Evolutionary conservation across 345 rosid genomes (phyloP).

Genomic region (Gossypium sturtianum): DNA sequence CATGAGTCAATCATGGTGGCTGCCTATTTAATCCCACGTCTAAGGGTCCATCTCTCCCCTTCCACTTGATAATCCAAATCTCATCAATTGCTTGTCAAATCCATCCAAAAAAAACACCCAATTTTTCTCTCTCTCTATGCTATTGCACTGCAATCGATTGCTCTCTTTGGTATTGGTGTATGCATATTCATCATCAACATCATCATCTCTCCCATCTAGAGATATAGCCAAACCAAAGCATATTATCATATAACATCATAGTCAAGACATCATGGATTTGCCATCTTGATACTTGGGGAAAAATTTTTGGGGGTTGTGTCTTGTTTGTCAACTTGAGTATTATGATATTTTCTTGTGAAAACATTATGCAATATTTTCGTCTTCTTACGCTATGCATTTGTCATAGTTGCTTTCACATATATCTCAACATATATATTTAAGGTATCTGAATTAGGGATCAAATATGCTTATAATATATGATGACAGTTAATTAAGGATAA

Average conservation of each 20-base stretch:
- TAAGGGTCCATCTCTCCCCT: neutral
- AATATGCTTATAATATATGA: too few relatives aligned
- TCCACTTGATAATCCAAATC: constrained; percentile 13
- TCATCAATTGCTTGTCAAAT: constrained; percentile 14
- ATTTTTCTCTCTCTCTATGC: neutral
- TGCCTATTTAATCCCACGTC: neutral
- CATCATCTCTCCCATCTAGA: neutral
- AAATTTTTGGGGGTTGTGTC: neutral
- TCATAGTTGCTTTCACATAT: neutral
- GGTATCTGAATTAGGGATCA: neutral
- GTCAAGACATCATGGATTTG: constrained; percentile 15
- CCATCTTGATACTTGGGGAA: constrained; percentile 12
- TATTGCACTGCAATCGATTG: constrained; percentile 22
- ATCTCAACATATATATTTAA: neutral
- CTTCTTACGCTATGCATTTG: neutral
- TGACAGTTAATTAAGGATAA: too few relatives aligned
- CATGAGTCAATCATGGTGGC: constrained; percentile 17
- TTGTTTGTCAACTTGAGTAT: constrained; percentile 25
- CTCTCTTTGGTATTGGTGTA: constrained; percentile 12
- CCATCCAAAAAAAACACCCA: constrained; percentile 7
- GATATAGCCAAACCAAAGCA: neutral
- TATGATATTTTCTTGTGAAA: constrained; percentile 10
- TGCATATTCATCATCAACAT: constrained; percentile 18
- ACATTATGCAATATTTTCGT: constrained; percentile 9
- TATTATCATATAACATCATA: neutral